Percentiles rank a stretch among this genome's conserved stretches.
phyloP scores from a whole-genome alignment of 2,329 filamentous ascomycete species.

The Stylonectria norvegica region DNA sequence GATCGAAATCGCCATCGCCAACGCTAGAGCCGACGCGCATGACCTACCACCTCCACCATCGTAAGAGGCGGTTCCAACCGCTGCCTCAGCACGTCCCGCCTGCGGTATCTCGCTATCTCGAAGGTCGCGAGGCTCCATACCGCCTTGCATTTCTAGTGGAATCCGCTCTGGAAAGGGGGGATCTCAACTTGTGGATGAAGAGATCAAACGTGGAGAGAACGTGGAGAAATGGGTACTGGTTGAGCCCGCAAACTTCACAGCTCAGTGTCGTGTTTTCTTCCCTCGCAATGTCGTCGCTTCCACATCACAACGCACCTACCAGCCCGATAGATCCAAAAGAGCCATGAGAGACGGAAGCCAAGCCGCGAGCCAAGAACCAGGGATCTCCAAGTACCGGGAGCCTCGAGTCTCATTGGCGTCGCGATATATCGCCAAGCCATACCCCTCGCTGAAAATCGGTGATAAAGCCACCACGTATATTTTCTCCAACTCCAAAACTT shows the following conservation, averaged over 20 bases:
- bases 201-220: neutral
- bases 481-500: neutral
- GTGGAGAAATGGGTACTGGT: neutral
- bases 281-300: no score
- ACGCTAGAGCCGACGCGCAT: no score
- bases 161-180: neutral
- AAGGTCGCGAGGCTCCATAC: no score
- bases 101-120: neutral
- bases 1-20: no score
- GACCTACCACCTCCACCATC: neutral
- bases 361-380: no score
- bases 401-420: no score
- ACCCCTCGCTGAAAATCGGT: neutral
- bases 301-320: no score
- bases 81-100: neutral
- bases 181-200: neutral
- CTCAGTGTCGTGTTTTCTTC: neutral
- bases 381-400: no score
- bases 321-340: no score
- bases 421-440: neutral
- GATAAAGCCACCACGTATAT: neutral
- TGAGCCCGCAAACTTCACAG: no score
- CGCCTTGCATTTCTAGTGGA: no score
- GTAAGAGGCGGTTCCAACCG: neutral
- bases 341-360: no score